Base-by-base conservation (phyloP, 2,329 filamentous ascomycete genomes). In the Verticillium zaregamsianum region DNA sequence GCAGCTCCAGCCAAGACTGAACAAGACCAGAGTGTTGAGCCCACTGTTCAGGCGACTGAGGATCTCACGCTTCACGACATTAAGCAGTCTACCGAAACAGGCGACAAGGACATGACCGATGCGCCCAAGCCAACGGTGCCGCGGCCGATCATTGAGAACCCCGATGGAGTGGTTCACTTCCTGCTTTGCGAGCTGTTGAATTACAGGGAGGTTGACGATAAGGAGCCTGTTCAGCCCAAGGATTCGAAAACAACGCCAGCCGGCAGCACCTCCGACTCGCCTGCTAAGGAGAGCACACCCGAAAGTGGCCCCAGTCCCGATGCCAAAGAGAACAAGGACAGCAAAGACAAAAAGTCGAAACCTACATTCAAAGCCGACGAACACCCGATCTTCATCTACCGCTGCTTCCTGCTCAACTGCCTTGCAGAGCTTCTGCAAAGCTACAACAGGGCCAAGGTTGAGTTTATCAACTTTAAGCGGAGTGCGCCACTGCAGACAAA, bases 381-480 rank as follows among this genome's bases (percentile, higher is more conserved):
- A 37, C 93, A 99, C 73, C 92, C 93, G 0, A 97, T 97, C 63
- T 99, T 96, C 77, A 89, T 98, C 59, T 99, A 98, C 72, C 88
- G 95, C 57, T 97, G 94, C 78, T 97, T 98, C 79, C 80, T 99
- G 59, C 84, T 99, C 35, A 93, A 95, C 72, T 97, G 93, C 70
- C 80, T 99, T 45, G 89, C 92, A 0, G 95, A 99, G 75, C 85
- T 99, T 15, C 81, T 99, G 15, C 88, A 91, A 62, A 96, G 90
- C 70, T 99, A 98, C 78, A 97, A 93, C 68, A 88, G 93, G 60
- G 92, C 93, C 9, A 99, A 99, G 81, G 87, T 99, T 54, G 96
- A 99, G 73, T 98, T 99, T 73, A 97, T 99, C 80, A 98, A 97
- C 74, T 99, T 97, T 79, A 98, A 96, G 67, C 89, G 94, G 64